Percentiles rank a stretch among this genome's conserved stretches.
Evolutionary conservation across 129 eudicot species (phyloP).

Genomic region (Artemisia tridentata): DNA sequence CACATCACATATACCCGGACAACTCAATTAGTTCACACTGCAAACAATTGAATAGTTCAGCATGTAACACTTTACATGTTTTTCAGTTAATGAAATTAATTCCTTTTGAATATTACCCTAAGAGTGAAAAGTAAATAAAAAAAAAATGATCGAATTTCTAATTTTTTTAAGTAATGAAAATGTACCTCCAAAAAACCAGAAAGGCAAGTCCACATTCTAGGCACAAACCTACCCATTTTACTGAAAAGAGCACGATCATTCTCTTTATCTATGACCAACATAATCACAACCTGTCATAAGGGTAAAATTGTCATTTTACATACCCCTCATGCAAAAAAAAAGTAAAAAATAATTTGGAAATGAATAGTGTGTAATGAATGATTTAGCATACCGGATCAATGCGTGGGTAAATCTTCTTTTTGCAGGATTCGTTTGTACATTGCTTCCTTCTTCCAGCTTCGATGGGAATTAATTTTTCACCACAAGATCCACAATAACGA

Average conservation of each 20-base stretch:
- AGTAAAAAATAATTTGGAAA: neutral
- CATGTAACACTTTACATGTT: neutral
- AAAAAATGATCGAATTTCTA: no score
- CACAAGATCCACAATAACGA: slow-evolving; percentile 81
- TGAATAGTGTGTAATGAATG: neutral
- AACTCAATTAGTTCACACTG: neutral
- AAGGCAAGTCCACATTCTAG: slow-evolving; percentile 93
- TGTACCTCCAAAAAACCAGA: slow-evolving; percentile 82
- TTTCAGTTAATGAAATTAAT: neutral
- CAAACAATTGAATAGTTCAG: neutral
- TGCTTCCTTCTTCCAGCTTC: slow-evolving; percentile 87
- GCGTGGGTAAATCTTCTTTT: slow-evolving; percentile 76
- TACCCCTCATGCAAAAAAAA: neutral
- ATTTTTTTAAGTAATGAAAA: neutral
- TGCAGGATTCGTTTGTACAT: slow-evolving; percentile 62
- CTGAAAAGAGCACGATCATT: slow-evolving; percentile 73
- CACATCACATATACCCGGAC: neutral
- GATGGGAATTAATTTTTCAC: slow-evolving; percentile 49
- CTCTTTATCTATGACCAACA: slow-evolving; percentile 80
- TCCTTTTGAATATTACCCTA: neutral
- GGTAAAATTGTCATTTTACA: slow-evolving; percentile 11
- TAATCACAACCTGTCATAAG: slow-evolving; percentile 67
- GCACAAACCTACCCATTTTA: slow-evolving; percentile 76
- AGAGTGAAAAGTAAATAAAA: neutral
- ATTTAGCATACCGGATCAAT: slow-evolving; percentile 68